Evolutionary conservation across 1,284 basidiomycete genomes (phyloP), one percentile per base, ranked within the genome.

Genomic region (Tremellales sp.): DNA sequence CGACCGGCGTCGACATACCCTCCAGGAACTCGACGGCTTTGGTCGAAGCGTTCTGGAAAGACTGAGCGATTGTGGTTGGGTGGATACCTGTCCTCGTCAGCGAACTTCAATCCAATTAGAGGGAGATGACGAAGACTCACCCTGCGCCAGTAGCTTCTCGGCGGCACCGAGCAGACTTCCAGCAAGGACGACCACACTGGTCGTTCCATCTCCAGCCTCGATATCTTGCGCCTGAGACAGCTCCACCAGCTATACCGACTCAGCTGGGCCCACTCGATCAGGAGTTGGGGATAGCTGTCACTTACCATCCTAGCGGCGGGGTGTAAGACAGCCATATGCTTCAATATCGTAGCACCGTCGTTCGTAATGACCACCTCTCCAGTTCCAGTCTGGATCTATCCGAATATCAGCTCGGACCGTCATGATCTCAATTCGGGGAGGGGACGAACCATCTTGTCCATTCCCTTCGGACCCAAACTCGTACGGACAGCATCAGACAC

Each of bases 131-230:
- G 29, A 31, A 8, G 36, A 51, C 63, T 47, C 36, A 75, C 89
- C 92, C 76, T 98, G 97, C 64, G 86, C 81, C 42, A 99, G 80
- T 81, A 98, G 86, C 79, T 94, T 97, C 78, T 99, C 96, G 21
- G 96, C 93, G 23, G 93, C 93, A 43, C 87, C 86, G 3, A 99
- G 79, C 40, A 99, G 77, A 64, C 85, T 88, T 46, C 96, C 96
- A 29, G 96, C 96, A 35, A 98, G 80, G 19, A 99, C 92, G 39
- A 99, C 96, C 21, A 99, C 96, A 35, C 87, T 88, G 11, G 96
- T 99, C n/a, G 96, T 99, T 22, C 96, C 96, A 74, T 99, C 96
- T 56, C 96, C 96, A 21, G 96, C 96, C 75, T 98, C 96, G 46
- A 98, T 84, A 74, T 99, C 96, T 80, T 99, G 96, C 19, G 96